Evolutionary conservation across 1,284 basidiomycete species (phyloP).

Genomic region (Sutorius eximius): DNA sequence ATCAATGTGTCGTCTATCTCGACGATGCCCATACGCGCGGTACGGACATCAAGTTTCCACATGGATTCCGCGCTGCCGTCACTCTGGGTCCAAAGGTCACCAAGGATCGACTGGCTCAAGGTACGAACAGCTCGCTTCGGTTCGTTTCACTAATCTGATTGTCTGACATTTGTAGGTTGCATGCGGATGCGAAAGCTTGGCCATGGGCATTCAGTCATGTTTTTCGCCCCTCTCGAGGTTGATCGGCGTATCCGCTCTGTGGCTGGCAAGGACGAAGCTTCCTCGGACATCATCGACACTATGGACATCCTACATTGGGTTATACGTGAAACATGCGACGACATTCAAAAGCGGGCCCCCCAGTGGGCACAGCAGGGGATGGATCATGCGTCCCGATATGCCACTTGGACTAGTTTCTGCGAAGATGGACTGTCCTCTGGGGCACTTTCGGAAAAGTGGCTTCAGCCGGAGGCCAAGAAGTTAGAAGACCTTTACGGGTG

Average conservation of each 20-base stretch:
- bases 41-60: slow-evolving; percentile 55
- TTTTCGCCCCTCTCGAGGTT: slow-evolving; percentile 50
- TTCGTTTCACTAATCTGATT: not conserved
- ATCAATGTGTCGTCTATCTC: slow-evolving; percentile 52
- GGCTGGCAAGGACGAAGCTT: slow-evolving; percentile 2
- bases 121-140: slow-evolving; percentile 27
- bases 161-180: slow-evolving; percentile 37
- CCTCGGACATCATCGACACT: slow-evolving; percentile 16
- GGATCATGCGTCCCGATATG: slow-evolving; percentile 39
- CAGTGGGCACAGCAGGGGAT: slow-evolving; percentile 52
- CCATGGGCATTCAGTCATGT: slow-evolving; percentile 48
- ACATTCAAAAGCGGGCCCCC: slow-evolving; percentile 41
- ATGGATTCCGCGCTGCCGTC: slow-evolving; percentile 45
- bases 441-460: slow-evolving; percentile 36
- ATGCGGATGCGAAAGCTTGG: slow-evolving; percentile 56
- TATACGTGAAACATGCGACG: slow-evolving; percentile 45
- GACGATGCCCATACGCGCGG: slow-evolving; percentile 61
- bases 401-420: slow-evolving; percentile 32
- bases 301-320: slow-evolving; percentile 46
- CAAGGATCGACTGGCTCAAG: slow-evolving; percentile 56
- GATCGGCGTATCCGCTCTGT: slow-evolving; percentile 41
- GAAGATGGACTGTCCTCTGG: not conserved
- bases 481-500: slow-evolving; percentile 41
- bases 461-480: slow-evolving; percentile 40
- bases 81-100: slow-evolving; percentile 55